A percentile compares a stretch with the other conserved stretches of the same genome.
phyloP scores from a whole-genome alignment of 352 stramenopile genomes.

The Pythium brachiatum region DNA sequence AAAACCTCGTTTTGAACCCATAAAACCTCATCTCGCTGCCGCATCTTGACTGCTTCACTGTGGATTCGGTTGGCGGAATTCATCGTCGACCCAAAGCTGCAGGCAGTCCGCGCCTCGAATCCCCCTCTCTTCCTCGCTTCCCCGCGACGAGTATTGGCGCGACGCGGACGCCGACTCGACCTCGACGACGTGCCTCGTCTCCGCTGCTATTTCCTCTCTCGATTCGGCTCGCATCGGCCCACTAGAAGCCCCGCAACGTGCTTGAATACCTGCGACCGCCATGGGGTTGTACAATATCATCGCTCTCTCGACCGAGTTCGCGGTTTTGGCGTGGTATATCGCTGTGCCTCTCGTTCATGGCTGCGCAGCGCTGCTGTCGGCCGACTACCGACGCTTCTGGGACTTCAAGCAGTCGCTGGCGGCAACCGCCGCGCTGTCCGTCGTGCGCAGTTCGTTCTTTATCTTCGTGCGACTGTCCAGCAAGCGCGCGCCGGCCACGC shows the following conservation, averaged over 20 bases:
- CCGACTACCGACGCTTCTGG: conserved; percentile 37
- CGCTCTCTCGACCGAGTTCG: conserved; percentile 49
- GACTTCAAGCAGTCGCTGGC: conserved; percentile 71
- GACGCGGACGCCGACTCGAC: not conserved
- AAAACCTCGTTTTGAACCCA: conserved; percentile 13
- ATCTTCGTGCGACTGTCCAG: conserved; percentile 64
- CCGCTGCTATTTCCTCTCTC: conserved; percentile 3
- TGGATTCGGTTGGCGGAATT: conserved; percentile 14
- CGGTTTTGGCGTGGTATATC: conserved; percentile 60
- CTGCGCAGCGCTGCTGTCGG: conserved; percentile 29
- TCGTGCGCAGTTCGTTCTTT: conserved; percentile 58
- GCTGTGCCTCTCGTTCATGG: conserved; percentile 35
- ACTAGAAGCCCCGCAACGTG: not conserved
- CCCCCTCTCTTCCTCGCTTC: conserved; percentile 8
- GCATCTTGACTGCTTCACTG: not conserved
- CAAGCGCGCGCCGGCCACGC: conserved; percentile 70
- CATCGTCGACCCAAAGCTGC: conserved; percentile 13
- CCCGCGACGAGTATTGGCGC: not conserved
- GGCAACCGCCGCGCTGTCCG: conserved; percentile 45
- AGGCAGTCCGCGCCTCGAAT: conserved; percentile 4
- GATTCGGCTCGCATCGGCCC: not conserved
- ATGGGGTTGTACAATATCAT: conserved; percentile 76
- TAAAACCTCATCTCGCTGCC: conserved; percentile 2
- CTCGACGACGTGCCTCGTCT: not conserved
- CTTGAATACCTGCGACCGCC: conserved; percentile 11